These are phyloP conservation scores for Jacaranda copaia DNA, from an alignment of 257 asterid species.

Conservation along the genomic window DNA sequence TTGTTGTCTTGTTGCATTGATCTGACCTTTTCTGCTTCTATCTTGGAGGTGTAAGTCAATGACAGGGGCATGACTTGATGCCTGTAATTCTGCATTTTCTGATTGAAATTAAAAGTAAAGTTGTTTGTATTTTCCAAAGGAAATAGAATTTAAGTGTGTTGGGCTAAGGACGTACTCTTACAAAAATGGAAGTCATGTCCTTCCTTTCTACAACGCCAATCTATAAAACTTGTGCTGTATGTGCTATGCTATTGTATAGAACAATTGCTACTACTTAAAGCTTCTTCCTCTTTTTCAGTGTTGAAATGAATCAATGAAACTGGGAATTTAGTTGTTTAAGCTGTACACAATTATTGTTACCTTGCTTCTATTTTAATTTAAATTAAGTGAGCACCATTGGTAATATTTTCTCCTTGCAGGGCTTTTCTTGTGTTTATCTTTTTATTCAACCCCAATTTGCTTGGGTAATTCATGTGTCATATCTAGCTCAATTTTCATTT, in stretches of 20 bases:
- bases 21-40: conserved; percentile 4
- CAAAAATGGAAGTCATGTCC: neutral
- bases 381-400: too few relatives aligned
- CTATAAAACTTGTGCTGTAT: neutral
- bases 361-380: too few relatives aligned
- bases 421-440: too few relatives aligned
- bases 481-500: conserved; percentile 34
- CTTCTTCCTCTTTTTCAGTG: neutral
- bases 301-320: neutral
- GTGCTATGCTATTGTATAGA: neutral
- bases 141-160: conserved; percentile 20
- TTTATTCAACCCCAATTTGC: neutral
- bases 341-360: neutral
- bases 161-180: neutral
- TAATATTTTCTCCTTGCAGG: too few relatives aligned
- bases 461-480: conserved; percentile 8
- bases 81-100: conserved; percentile 23
- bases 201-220: conserved; percentile 19
- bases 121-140: conserved; percentile 2
- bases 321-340: neutral
- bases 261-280: neutral
- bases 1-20: conserved; percentile 24
- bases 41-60: conserved; percentile 10
- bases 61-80: neutral
- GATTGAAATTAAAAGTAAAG: neutral